These are phyloP conservation scores for Takashimella koratensis DNA, from an alignment of 1,284 basidiomycete genomes.

Conservation along the genomic window DNA sequence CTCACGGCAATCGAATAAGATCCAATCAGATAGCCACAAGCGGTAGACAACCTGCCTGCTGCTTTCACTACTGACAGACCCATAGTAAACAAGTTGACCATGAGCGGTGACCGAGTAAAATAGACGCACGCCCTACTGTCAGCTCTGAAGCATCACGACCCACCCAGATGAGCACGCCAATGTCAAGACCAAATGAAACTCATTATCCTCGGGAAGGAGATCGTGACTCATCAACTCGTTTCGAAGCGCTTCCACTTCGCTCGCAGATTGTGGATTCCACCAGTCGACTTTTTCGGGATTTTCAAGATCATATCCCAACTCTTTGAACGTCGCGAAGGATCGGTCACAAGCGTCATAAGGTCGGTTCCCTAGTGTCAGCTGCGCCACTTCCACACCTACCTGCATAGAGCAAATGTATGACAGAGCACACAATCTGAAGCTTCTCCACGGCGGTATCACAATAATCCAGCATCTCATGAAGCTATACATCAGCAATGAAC, in stretches of 20 bases:
- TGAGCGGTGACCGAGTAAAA: neutral
- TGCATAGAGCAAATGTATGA: constrained; percentile 12
- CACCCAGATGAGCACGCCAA: constrained; percentile 1
- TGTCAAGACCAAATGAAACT: constrained; percentile 18
- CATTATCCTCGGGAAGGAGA: constrained; percentile 10
- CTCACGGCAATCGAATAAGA: neutral
- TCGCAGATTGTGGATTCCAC: constrained; percentile 9
- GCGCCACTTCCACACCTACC: neutral
- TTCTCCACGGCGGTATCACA: constrained; percentile 19
- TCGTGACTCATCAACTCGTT: neutral
- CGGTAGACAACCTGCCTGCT: neutral
- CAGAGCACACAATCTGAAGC: constrained; percentile 13
- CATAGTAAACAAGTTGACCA: constrained; percentile 13
- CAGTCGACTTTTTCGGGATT: constrained; percentile 7
- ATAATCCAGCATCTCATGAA: constrained; percentile 13
- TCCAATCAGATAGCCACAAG: neutral
- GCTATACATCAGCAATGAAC: constrained; percentile 4
- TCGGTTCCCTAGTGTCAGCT: neutral
- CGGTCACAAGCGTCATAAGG: constrained; percentile 12
- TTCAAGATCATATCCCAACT: constrained; percentile 22
- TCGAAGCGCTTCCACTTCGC: constrained; percentile 16
- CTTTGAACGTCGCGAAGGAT: constrained; percentile 12
- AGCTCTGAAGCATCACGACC: neutral
- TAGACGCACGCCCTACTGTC: neutral
- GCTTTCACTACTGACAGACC: constrained; percentile 21